Evolutionary conservation across 108 stramenopile genomes (phyloP).

Genomic region (Nitzschia sp.): DNA sequence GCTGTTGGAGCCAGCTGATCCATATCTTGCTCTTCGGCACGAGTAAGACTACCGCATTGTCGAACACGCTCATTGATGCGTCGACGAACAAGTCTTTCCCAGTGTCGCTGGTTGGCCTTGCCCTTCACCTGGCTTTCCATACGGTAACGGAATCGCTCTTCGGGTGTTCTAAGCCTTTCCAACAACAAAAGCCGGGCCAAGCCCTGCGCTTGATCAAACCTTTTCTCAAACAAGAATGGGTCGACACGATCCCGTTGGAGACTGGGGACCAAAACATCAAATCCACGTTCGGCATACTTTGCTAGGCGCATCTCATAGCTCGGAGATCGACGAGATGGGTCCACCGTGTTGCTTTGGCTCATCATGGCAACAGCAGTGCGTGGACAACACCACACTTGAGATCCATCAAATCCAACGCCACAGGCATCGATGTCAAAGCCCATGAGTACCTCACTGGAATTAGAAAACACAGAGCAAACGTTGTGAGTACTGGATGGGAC

Average conservation of each 20-base stretch:
- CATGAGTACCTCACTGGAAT: conserved; percentile 37
- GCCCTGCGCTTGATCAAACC: conserved; percentile 38
- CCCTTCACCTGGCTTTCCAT: conserved; percentile 27
- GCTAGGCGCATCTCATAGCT: conserved; percentile 55
- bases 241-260: conserved; percentile 10
- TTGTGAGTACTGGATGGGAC: too few relatives aligned
- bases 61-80: background rate
- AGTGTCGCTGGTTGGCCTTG: conserved; percentile 10
- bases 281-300: conserved; percentile 51
- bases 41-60: background rate
- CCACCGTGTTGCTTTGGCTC: conserved; percentile 44
- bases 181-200: conserved; percentile 34
- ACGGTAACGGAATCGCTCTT: conserved; percentile 27
- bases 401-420: conserved; percentile 41
- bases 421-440: conserved; percentile 54
- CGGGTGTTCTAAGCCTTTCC: conserved; percentile 27
- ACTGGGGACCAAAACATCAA: conserved; percentile 17
- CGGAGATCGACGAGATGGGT: conserved; percentile 41
- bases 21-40: conserved; percentile 10
- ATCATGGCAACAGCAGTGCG: conserved; percentile 43
- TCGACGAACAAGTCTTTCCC: background rate
- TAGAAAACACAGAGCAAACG: background rate
- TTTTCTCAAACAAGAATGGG: conserved; percentile 26
- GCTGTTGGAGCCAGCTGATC: background rate
- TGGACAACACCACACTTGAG: conserved; percentile 35